phyloP scores from a whole-genome alignment of 106 monocot genomes.

The Chionographis japonica region DNA sequence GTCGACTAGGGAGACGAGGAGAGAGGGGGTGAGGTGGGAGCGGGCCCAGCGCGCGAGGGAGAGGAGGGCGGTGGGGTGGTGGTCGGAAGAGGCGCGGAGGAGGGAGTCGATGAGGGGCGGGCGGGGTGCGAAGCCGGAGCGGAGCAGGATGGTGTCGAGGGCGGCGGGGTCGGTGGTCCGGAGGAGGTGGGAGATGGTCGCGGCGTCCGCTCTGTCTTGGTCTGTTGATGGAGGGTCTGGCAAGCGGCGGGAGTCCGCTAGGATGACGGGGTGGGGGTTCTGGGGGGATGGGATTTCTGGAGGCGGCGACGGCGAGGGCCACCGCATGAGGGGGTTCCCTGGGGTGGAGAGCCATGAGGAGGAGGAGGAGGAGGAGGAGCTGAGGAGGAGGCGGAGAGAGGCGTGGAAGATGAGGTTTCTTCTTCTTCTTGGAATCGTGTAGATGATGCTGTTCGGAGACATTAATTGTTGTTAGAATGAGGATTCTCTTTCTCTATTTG shows the following conservation, averaged over 20 bases:
- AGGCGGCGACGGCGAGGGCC: conserved; percentile 4
- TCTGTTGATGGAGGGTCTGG: background rate
- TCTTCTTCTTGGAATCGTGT: too few relatives aligned
- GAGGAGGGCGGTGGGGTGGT: background rate
- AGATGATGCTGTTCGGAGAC: too few relatives aligned
- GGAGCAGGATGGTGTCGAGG: conserved; percentile 4
- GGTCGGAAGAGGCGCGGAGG: conserved; percentile 1
- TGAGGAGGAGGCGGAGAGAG: too few relatives aligned
- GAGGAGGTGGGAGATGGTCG: conserved; percentile 5
- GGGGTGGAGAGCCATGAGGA: conserved; percentile 18
- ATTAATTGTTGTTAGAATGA: too few relatives aligned
- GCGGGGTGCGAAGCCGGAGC: background rate
- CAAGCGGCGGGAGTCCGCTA: background rate
- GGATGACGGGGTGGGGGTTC: background rate
- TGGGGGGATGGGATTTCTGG: background rate
- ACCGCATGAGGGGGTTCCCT: conserved; percentile 26
- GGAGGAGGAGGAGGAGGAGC: background rate
- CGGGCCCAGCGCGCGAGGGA: conserved; percentile 12
- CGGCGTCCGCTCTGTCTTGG: background rate
- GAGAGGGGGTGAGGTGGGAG: conserved; percentile 5
- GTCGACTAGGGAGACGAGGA: conserved; percentile 25
- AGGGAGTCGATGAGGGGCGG: conserved; percentile 6
- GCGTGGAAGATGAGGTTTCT: too few relatives aligned
- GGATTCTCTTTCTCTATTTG: too few relatives aligned
- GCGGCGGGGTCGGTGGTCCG: background rate